Base-by-base conservation (phyloP, 2,329 filamentous ascomycete genomes). In the Scopulariopsis brevicaulis region DNA sequence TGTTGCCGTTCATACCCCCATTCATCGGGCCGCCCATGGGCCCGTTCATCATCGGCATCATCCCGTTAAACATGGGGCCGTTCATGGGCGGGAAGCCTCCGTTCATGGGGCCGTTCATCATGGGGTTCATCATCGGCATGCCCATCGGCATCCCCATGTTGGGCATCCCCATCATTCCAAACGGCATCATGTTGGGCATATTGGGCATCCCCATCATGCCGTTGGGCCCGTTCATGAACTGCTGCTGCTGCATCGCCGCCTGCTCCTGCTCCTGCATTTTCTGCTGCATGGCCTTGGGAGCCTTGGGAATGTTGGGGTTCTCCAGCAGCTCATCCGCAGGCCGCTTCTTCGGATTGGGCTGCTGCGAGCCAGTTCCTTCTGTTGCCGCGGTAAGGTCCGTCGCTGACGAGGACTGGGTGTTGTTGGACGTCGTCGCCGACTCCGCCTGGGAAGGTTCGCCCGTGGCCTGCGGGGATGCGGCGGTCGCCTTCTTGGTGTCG, bases 271-370 rank as follows among this genome's bases (percentile, higher is more conserved):
- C 75, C 66, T 70, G 72, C 58, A 78, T 77, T 55, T 78, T 78
- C 67, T 71, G 78, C 64, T 80, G 81, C 83, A 84, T 87, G 43
- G 80, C 83, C 67, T 83, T 84, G 2, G 83, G 84, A 0, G 77
- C 83, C 64, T 85, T 86, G 54, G 53, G 83, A 81, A 48, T 85
- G 81, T 66, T 81, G 82, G 48, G 80, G 63, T 86, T 85, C 64
- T 85, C 82, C 7, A 80, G 73, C 35, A 78, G 78, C 56, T 91
- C 86, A 40, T 93, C 90, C 15, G 91, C 90, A 12, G 87, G 81
- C 24, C 94, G 84, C 74, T 97, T 99, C 73, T 89, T 94, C 28
- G 82, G 74, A 59, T 71, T 72, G 56, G 58, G 60, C 28, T 69
- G 67, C 28, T 56, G 55, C 40, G 35, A 10, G 3, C 50, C 5